These are phyloP conservation scores for Mucor piriformis DNA, from an alignment of 371 early-diverging fungal genomes.

Conservation along the genomic window DNA sequence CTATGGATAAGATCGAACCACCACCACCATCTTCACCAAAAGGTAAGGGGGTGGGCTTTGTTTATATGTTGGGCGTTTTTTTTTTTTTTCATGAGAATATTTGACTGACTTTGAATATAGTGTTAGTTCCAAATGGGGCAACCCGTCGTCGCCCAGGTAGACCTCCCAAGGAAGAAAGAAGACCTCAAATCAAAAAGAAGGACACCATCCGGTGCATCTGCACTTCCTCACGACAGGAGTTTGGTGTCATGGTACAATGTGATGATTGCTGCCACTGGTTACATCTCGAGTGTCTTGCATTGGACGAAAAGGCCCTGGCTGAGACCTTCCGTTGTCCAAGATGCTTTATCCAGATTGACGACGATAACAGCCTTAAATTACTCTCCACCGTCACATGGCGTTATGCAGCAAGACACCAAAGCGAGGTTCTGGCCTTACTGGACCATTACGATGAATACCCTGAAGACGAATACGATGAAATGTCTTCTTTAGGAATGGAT, in stretches of 20 bases:
- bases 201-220: conserved; percentile 50
- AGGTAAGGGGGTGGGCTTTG: too few relatives aligned
- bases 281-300: conserved; percentile 56
- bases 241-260: conserved; percentile 62
- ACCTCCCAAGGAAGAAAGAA: conserved; percentile 20
- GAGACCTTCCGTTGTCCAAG: conserved; percentile 55
- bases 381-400: conserved; percentile 38
- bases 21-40: neutral
- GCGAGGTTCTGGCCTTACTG: conserved; percentile 31
- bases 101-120: neutral
- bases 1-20: conserved; percentile 4
- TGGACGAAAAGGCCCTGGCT: conserved; percentile 46
- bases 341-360: conserved; percentile 33
- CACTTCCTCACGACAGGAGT: conserved; percentile 50
- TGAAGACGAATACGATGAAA: conserved; percentile 13
- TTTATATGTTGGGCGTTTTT: neutral
- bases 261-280: conserved; percentile 60
- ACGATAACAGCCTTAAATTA: conserved; percentile 11
- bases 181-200: neutral
- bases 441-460: neutral
- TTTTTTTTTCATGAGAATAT: neutral
- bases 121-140: neutral
- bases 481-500: conserved; percentile 6
- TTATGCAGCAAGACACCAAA: conserved; percentile 39
- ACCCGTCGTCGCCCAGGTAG: conserved; percentile 26